Conservation (phyloP, 2,329 filamentous ascomycete species). For the Pseudogymnoascus pannorum region DNA sequence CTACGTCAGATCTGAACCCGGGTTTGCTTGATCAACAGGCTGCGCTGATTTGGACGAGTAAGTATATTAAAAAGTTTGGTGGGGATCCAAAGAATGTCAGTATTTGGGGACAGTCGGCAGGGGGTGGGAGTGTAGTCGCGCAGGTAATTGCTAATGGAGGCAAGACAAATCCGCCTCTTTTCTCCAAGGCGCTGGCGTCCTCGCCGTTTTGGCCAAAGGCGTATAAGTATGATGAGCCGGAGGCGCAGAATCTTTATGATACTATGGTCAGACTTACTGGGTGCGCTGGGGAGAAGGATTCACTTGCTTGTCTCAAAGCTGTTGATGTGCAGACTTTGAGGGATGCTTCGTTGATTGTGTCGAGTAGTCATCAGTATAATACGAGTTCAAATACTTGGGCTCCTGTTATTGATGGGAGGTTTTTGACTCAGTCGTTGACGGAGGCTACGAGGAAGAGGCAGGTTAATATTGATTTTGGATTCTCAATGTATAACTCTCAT, state of each 20-base stretch:
- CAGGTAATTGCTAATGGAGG: conserved; percentile 43
- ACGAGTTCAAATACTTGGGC: conserved; percentile 53
- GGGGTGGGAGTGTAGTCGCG: conserved; percentile 45
- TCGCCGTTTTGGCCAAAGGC: conserved; percentile 49
- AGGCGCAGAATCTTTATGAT: conserved; percentile 40
- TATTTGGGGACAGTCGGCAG: conserved; percentile 53
- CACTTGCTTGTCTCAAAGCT: conserved; percentile 47
- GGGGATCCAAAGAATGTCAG: conserved; percentile 51
- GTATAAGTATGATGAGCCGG: conserved; percentile 40
- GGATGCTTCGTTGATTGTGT: conserved; percentile 43
- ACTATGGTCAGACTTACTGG: conserved; percentile 36
- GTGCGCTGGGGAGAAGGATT: conserved; percentile 35
- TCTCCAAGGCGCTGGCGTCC: conserved; percentile 42
- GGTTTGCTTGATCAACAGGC: conserved; percentile 55
- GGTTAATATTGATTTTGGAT: conserved; percentile 40
- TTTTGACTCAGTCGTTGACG: conserved; percentile 42
- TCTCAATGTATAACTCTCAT: conserved; percentile 54
- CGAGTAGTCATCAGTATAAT: conserved; percentile 43
- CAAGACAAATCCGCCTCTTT: conserved; percentile 36
- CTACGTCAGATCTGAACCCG: conserved; percentile 49
- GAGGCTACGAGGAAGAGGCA: conserved; percentile 31
- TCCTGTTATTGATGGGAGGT: conserved; percentile 50
- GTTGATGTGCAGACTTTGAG: conserved; percentile 46
- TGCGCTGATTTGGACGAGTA: conserved; percentile 50
- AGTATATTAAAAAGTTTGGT: conserved; percentile 52